Conservation (phyloP, 2,329 filamentous ascomycete species). For the Fusarium guadeloupense region DNA sequence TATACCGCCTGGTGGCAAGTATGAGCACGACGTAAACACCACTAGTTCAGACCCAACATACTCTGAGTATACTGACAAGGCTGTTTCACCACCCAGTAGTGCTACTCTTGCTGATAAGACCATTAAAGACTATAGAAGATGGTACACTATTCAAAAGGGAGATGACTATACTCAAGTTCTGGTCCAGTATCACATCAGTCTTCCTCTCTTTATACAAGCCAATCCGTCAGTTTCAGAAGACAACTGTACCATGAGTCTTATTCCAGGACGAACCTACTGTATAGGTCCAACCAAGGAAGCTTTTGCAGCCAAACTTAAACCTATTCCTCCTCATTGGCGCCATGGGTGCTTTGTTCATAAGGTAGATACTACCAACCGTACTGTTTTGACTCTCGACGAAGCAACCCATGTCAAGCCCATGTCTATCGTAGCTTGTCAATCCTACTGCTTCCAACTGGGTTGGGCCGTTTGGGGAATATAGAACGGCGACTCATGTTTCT, state of each 20-base stretch:
- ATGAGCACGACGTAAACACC: neutral
- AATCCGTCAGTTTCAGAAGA: conserved; percentile 12
- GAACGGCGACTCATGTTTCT: conserved; percentile 11
- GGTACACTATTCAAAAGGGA: conserved; percentile 2
- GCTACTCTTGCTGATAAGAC: neutral
- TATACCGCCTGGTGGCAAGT: neutral
- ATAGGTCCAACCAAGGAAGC: conserved; percentile 1
- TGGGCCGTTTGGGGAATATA: conserved; percentile 4
- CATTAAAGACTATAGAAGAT: neutral
- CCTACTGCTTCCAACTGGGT: conserved; percentile 1
- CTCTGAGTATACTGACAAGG: neutral
- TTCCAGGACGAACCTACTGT: conserved; percentile 11
- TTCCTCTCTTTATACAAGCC: conserved; percentile 4
- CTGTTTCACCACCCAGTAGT: neutral
- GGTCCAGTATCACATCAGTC: conserved; percentile 13
- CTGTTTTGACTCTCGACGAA: neutral
- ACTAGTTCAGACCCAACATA: neutral
- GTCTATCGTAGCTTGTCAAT: conserved; percentile 8
- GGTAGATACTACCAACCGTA: neutral
- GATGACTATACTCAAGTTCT: conserved; percentile 1
- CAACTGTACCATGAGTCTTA: conserved; percentile 2
- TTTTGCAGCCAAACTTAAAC: neutral
- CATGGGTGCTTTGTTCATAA: conserved; percentile 9
- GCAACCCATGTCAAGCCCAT: conserved; percentile 6
- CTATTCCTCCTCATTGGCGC: conserved; percentile 1